Evolutionary conservation across 140 eudicot species (phyloP), one percentile per base, ranked within the genome.

Genomic region (Flaveria floridana): DNA sequence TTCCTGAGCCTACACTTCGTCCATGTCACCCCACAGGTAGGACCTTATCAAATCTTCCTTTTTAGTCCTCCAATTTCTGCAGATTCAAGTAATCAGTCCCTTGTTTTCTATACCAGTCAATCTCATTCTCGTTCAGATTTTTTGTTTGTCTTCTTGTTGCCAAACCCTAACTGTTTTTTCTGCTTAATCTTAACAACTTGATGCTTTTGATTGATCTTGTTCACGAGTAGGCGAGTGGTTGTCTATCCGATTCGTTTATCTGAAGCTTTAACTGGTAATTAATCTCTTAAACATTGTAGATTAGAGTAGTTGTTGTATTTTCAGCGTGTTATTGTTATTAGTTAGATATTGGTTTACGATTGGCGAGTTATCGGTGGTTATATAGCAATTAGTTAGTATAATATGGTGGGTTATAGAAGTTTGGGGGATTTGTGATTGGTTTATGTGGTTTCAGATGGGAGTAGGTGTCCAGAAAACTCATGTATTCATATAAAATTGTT

Each of bases 1-100:
- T 44, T 18, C 15, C 0, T 16, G 11, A 65, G 34, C 91, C 89
- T 74, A 75, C 59, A 71, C 6, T 47, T 73, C 5, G 23, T 79
- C 81, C 90, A 81, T 78, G 86, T 84, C 85, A 84, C 61, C 73
- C 73, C 13, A 59, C 82, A 59, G 0, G 72, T 47, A 37, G 71
- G 63, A 50, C 47, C 47, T 16, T 15, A n/a, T 4, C 44, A 73
- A 23, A 66, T 82, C 74, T 82, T 67, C 47, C 20, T 37, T 68
- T 16, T 3, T 6, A 69, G 80, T 75, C 82, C 80, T 82, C 63
- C 21, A 34, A 46, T 76, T 72, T 55, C 71, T 42, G 11, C n/a
- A 7, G 0, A 3, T 59, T 71, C 72, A 51, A 51, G 39, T 71
- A 34, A 55, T 53, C 79, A 51, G 77, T 61, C 82, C 79, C 83